A percentile compares a stretch with the other conserved stretches of the same genome.
Conservation (phyloP, 2,329 filamentous ascomycete species). For the Calonectria multiphialidica region DNA sequence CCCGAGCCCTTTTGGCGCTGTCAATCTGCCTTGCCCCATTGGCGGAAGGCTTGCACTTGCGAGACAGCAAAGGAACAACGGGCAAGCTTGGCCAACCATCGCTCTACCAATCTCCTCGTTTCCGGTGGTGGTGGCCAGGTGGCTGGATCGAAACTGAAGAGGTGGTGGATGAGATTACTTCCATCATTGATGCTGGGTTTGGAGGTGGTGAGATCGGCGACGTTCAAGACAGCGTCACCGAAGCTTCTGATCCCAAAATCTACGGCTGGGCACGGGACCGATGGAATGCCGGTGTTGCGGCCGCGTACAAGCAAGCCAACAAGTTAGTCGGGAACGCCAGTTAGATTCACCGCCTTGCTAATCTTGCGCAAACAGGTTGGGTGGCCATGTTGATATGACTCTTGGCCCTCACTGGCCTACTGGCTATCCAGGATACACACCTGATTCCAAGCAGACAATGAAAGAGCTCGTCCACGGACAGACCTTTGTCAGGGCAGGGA, state of each 20-base stretch:
- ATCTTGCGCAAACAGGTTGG: not conserved
- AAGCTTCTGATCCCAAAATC: not conserved
- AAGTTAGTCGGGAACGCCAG: not conserved
- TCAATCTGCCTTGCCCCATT: not conserved
- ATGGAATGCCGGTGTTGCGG: not conserved
- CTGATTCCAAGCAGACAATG: conserved; percentile 1
- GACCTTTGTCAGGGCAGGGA: not conserved
- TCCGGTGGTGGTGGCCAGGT: not conserved
- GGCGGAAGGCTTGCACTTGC: not conserved
- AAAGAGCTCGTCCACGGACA: not conserved
- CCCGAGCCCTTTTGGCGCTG: not conserved
- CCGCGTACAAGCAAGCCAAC: not conserved
- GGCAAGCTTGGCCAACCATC: not conserved
- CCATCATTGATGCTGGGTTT: not conserved
- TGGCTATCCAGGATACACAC: not conserved
- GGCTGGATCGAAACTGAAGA: not conserved
- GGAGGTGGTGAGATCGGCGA: not conserved
- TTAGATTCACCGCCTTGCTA: not conserved
- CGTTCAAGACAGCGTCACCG: not conserved
- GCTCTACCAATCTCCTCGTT: not conserved
- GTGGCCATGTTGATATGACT: not conserved
- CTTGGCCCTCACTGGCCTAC: conserved; percentile 1
- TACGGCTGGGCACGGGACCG: not conserved
- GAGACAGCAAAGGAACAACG: not conserved
- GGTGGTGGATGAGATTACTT: not conserved